Evolutionary conservation across 495 filamentous ascomycete genomes (phyloP), one percentile per base, ranked within the genome.

Genomic region (Bathelium albidoporum): DNA sequence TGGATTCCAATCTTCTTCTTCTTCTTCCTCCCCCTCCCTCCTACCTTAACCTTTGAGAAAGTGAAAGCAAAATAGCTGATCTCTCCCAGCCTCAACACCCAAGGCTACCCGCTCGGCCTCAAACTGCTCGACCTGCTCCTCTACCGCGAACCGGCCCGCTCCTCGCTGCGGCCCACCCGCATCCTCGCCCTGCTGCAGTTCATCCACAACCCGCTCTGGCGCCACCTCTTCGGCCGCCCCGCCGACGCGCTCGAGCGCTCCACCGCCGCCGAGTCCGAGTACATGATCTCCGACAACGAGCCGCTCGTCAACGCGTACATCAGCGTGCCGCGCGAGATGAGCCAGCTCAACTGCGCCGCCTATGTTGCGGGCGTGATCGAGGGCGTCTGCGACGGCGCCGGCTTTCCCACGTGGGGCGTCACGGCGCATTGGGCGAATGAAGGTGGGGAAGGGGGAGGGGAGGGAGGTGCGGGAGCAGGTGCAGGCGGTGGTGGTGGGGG

Each of bases 271-370:
- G 85, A 89, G 2, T 88, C 91, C 72, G 91, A 97, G 78, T 99
- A 97, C 79, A 96, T 99, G 93, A 90, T 99, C 69, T 86, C 86
- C 64, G 94, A 99, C 73, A 96, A 99, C 73, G 95, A 97, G 70
- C 94, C 94, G 44, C 78, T 97, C 16, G 93, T 97, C 18, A 97
- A 96, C 72, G 85, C 85, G 24, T 97, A 95, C 73, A 88, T 98
- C 71, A 88, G 84, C 68, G 89, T 97, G 39, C 94, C 94, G 26
- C 85, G 85, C 66, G 94, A 98, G 75, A 96, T 98, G 91, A 89
- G 80, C 74, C 87, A 92, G 81, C 82, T 98, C 64, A 98, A 96
- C 73, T 97, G 93, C 75, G 94, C 94, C 28, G 94, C 94, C 14
- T 98, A 86, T 69, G 91, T 97, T 3, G 94, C 95, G 1, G 94